A percentile compares a stretch with the other conserved stretches of the same genome.
Evolutionary conservation across 306 rosid species (phyloP).

Genomic region (Alnus rubra): DNA sequence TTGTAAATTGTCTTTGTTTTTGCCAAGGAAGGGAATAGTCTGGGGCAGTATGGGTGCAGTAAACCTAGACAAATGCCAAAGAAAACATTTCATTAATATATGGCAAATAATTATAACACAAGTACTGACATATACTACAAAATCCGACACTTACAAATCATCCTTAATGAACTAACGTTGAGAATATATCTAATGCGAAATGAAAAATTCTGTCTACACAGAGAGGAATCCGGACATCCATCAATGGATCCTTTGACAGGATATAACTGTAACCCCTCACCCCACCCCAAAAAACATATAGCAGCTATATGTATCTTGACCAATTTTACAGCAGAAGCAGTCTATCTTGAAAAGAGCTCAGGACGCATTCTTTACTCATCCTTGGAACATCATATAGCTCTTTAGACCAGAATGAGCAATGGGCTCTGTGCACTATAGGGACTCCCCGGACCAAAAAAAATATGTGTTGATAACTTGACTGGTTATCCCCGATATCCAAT

Average conservation of each 20-base stretch:
- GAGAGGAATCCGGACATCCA: not conserved
- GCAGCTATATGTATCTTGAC: not conserved
- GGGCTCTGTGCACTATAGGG: not conserved
- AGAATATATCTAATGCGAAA: not conserved
- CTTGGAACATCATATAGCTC: not conserved
- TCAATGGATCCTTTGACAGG: not conserved
- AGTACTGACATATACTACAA: slow-evolving; percentile 1
- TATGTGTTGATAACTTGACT: not conserved
- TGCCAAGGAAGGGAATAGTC: slow-evolving; percentile 99
- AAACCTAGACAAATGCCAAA: slow-evolving; percentile 56
- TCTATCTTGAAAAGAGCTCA: not conserved
- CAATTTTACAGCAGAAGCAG: not conserved
- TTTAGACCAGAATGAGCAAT: not conserved
- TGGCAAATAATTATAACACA: slow-evolving; percentile 15
- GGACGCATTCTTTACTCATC: not conserved
- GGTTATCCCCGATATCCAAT: not conserved
- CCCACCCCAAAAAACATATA: not conserved
- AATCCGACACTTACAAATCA: slow-evolving; percentile 1
- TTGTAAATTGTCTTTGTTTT: slow-evolving; percentile 90
- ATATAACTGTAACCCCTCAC: not conserved
- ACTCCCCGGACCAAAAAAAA: not conserved
- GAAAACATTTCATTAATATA: slow-evolving; percentile 17
- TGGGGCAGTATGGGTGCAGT: slow-evolving; percentile 94
- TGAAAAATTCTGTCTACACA: not conserved
- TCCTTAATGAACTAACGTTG: not conserved